These are phyloP conservation scores for Dryas alaskensis DNA, from an alignment of 306 rosid species.

Conservation along the genomic window DNA sequence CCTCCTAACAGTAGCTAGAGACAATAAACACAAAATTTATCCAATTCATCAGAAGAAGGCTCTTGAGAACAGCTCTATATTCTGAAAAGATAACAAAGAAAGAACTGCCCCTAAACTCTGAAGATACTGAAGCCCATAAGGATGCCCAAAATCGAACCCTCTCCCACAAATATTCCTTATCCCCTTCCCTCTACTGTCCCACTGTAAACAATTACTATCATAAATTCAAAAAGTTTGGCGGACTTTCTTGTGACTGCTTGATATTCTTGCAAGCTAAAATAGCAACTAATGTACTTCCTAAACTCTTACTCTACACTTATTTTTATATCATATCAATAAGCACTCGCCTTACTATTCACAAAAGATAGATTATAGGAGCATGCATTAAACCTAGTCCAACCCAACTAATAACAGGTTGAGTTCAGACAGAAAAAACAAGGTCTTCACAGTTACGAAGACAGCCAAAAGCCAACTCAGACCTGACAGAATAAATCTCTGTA, in stretches of 20 bases:
- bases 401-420: not conserved
- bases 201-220: not conserved
- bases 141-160: too few relatives aligned
- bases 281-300: not conserved
- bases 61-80: too few relatives aligned
- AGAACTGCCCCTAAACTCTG: too few relatives aligned
- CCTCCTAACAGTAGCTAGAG: too few relatives aligned
- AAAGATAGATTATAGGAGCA: too few relatives aligned
- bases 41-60: too few relatives aligned
- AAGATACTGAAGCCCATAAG: too few relatives aligned
- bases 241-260: not conserved
- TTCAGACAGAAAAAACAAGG: not conserved
- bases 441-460: not conserved
- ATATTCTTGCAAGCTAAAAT: not conserved
- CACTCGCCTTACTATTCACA: not conserved
- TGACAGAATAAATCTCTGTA: too few relatives aligned
- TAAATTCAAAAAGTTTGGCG: not conserved
- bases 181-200: not conserved
- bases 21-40: too few relatives aligned
- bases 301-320: not conserved
- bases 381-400: not conserved
- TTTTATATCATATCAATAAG: too few relatives aligned
- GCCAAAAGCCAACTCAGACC: conserved; percentile 1
- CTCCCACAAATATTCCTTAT: too few relatives aligned
- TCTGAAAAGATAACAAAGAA: too few relatives aligned